Evolutionary conservation across 2,329 filamentous ascomycete species (phyloP).

Genomic region (Basipetospora chlamydospora): DNA sequence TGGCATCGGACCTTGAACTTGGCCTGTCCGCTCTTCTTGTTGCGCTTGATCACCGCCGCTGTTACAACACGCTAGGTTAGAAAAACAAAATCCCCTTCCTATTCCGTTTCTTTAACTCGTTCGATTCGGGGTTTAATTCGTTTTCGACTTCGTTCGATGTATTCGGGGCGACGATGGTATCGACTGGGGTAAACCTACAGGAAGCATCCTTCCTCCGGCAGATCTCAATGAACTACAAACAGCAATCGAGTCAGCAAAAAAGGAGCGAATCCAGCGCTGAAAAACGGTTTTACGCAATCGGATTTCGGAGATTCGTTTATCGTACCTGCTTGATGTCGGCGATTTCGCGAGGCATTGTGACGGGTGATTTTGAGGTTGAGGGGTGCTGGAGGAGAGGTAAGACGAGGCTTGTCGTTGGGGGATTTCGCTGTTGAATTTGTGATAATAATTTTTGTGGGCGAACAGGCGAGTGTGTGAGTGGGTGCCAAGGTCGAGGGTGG

Average conservation of each 20-base stretch:
- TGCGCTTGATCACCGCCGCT: conserved; percentile 95
- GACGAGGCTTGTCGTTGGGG: not conserved
- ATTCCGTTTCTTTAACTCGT: conserved; percentile 4
- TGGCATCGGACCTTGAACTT: conserved; percentile 99
- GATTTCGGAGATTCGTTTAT: not conserved
- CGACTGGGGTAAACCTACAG: conserved; percentile 48
- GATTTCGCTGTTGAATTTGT: conserved; percentile 6
- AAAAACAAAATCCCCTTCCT: conserved; percentile 8
- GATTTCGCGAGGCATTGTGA: conserved; percentile 96
- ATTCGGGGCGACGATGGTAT: not conserved
- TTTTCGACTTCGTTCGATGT: no score
- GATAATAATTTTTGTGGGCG: conserved; percentile 5
- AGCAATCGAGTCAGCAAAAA: no score
- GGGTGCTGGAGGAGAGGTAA: no score
- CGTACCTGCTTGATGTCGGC: conserved; percentile 84
- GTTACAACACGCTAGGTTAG: no score
- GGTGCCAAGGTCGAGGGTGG: not conserved
- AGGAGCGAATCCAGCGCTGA: no score
- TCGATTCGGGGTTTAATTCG: no score
- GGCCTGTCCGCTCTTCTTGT: conserved; percentile 76
- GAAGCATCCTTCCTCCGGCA: conserved; percentile 98
- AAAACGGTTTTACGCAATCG: no score
- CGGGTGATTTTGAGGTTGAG: conserved; percentile 18
- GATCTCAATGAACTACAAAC: conserved; percentile 92
- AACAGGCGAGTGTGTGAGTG: not conserved